Conservation (phyloP, 2,329 filamentous ascomycete genomes). For the Aspergillus jensenii region DNA sequence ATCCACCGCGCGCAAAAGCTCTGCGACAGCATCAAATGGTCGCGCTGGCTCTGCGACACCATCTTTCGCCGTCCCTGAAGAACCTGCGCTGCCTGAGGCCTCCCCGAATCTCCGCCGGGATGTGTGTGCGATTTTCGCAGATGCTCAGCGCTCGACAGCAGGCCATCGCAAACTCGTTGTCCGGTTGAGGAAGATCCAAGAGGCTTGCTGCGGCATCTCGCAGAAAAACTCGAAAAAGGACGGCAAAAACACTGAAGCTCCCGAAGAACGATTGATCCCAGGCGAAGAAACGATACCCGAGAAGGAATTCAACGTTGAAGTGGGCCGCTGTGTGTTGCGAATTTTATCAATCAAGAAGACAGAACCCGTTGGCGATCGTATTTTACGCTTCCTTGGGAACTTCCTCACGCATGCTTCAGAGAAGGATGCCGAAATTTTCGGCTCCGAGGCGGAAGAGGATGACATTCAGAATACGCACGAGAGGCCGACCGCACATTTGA, state of each 20-base stretch:
- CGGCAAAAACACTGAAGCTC: constrained; percentile 50
- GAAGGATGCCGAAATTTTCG: constrained; percentile 67
- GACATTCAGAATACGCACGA: constrained; percentile 71
- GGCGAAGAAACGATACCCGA: constrained; percentile 72
- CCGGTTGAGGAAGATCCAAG: constrained; percentile 85
- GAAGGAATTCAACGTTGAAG: constrained; percentile 82
- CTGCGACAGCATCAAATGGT: constrained; percentile 73
- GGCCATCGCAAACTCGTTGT: constrained; percentile 88
- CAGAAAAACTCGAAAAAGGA: constrained; percentile 37
- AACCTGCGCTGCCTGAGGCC: constrained; percentile 47
- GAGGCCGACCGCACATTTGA: constrained; percentile 80
- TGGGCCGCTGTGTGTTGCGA: constrained; percentile 77
- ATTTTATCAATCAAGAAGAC: constrained; percentile 88
- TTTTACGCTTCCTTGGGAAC: constrained; percentile 81
- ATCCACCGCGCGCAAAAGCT: constrained; percentile 40
- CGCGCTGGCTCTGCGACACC: constrained; percentile 62
- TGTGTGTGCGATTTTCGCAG: constrained; percentile 70
- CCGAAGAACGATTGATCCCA: constrained; percentile 46
- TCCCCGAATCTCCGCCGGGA: constrained; percentile 66
- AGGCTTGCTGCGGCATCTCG: constrained; percentile 68
- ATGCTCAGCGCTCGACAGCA: constrained; percentile 85
- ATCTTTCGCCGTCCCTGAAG: constrained; percentile 59
- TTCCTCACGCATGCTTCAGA: constrained; percentile 72
- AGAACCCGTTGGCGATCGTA: constrained; percentile 81
- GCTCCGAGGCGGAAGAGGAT: constrained; percentile 63